Percentiles rank a stretch among this genome's conserved stretches.
These are phyloP conservation scores for Leptographium lundbergii DNA, from an alignment of 2,329 filamentous ascomycete genomes.

Conservation along the genomic window DNA sequence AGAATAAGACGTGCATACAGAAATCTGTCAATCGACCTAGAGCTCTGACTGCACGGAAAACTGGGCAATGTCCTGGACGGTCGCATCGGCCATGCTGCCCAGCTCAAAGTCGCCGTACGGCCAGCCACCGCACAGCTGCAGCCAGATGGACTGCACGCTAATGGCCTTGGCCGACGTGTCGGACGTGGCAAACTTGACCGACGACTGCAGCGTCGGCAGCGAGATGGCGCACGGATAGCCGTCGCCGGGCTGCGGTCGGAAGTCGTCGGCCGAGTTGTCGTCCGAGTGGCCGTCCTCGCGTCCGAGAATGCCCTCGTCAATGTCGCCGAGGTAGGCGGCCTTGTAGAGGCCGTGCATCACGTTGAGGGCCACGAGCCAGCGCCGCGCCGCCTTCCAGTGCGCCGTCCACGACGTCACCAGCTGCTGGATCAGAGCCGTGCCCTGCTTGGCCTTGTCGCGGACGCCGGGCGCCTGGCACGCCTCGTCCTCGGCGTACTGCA, in stretches of 20 bases:
- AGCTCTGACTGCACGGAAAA: neutral
- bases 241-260: conserved; percentile 3
- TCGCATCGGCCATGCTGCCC: neutral
- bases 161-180: conserved; percentile 2
- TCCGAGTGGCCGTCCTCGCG: neutral
- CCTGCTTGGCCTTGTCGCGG: conserved; percentile 2
- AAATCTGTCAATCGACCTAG: no score
- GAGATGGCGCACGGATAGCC: conserved; percentile 1
- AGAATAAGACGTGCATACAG: no score
- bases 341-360: conserved; percentile 15
- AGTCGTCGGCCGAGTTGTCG: neutral
- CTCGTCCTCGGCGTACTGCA: conserved; percentile 11
- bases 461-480: neutral
- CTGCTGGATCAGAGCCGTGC: conserved; percentile 5
- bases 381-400: conserved; percentile 9
- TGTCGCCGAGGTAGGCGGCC: conserved; percentile 13
- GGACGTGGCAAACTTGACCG: neutral
- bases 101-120: neutral
- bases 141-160: conserved; percentile 1
- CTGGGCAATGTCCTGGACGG: neutral
- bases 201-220: neutral
- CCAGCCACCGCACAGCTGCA: conserved; percentile 3
- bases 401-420: conserved; percentile 9
- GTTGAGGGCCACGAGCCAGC: conserved; percentile 12
- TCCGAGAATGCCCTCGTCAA: conserved; percentile 3